Evolutionary conservation across 2,329 filamentous ascomycete species (phyloP), one percentile per base, ranked within the genome.

Genomic region (Paramyrothecium roridum): DNA sequence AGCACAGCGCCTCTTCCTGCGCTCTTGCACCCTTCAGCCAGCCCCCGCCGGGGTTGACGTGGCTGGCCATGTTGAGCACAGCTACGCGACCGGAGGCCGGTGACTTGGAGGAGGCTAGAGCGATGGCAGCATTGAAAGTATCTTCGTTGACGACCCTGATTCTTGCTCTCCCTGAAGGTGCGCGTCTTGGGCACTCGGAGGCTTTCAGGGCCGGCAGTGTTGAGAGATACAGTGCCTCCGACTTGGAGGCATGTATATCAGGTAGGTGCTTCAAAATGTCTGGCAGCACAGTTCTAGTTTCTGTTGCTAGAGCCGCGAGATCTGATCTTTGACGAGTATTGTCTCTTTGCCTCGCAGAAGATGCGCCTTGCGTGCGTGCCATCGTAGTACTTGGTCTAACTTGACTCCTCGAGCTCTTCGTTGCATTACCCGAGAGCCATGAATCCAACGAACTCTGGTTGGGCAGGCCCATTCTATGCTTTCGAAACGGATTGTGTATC

Each of bases 1-100:
- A 86, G 70, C 85, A 90, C 8, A 90, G 76, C 3, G 82, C 80
- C 72, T 90, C 87, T 70, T 90, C 87, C 67, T 90, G 87, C 0
- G 87, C 86, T 30, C 81, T 69, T 54, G 84, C 76, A 37, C 87
- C 87, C 40, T 76, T 77, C 4, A 79, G 65, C 79, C 85, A 90
- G 19, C 85, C 85, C 20, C 87, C 87, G n/a, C 86, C 87, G 0
- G 82, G 77, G 16, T 64, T 68, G 3, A 68, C 61, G 49, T 81
- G 76, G 52, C 83, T 88, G 17, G 86, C 86, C 72, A 89, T 83
- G 63, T 89, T 90, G 56, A 90, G 73, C 22, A 89, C 77, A 33
- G 79, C 81, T n/a, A 87, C 78, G 8, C 70, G 67, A 4, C 67
- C 68, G 48, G 60, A 62, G 3, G 61, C 49, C 1, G 63, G 57